These are phyloP conservation scores for Danielozyma ontarioensis DNA, from an alignment of 805 yeast genomes.

Conservation along the genomic window DNA sequence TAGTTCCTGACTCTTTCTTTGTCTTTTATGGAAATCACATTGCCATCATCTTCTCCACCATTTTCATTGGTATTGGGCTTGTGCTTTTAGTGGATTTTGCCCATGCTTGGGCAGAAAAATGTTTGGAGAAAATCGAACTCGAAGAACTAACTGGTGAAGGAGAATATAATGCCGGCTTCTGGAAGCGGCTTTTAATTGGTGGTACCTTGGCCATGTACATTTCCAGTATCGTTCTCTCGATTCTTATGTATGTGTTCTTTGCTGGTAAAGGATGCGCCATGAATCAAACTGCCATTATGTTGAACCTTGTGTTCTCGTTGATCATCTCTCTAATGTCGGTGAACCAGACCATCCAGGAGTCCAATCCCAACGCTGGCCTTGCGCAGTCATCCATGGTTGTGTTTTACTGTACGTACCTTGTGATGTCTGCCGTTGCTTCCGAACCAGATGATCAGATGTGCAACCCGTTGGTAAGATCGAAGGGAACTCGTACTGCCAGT, in stretches of 20 bases:
- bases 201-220: conserved; percentile 86
- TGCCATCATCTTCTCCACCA: conserved; percentile 76
- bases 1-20: conserved; percentile 81
- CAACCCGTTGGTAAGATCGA: conserved; percentile 85
- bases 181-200: conserved; percentile 78
- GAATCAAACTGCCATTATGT: conserved; percentile 81
- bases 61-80: conserved; percentile 85
- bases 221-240: conserved; percentile 65
- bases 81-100: conserved; percentile 93
- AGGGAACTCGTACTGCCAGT: conserved; percentile 85
- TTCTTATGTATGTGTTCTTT: conserved; percentile 77
- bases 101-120: conserved; percentile 97
- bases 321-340: conserved; percentile 68
- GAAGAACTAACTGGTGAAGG: conserved; percentile 52
- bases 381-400: conserved; percentile 97
- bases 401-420: conserved; percentile 84
- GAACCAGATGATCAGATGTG: conserved; percentile 94
- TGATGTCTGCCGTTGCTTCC: conserved; percentile 88
- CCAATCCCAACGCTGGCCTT: conserved; percentile 90
- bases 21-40: conserved; percentile 88
- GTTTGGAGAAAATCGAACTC: conserved; percentile 84
- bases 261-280: conserved; percentile 77
- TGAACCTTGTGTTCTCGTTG: conserved; percentile 64
- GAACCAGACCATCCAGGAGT: conserved; percentile 80
- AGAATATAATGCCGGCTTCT: conserved; percentile 48